Percentiles rank a stretch among this genome's conserved stretches.
Conservation (phyloP, 345 rosid genomes). For the Brassica nigra region DNA sequence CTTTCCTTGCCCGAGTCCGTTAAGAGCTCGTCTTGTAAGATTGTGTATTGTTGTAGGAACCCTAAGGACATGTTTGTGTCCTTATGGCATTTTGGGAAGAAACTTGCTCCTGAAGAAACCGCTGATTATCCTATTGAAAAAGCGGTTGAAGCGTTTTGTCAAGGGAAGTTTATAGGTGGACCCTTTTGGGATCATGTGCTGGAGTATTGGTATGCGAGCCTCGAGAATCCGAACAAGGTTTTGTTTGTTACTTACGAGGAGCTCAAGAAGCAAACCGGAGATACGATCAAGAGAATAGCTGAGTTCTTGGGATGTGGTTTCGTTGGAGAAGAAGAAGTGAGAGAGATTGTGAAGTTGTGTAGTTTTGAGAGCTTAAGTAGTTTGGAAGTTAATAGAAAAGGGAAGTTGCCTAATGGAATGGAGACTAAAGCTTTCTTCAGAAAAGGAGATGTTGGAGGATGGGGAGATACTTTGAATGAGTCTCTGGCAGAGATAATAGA, state of each 20-base stretch:
- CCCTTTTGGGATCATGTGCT: constrained; percentile 44
- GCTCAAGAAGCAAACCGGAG: constrained; percentile 7
- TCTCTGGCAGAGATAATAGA: constrained; percentile 19
- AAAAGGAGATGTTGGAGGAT: constrained; percentile 42
- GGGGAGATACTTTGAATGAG: constrained; percentile 39
- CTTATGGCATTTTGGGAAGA: constrained; percentile 59
- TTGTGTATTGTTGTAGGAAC: constrained; percentile 61
- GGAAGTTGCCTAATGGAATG: constrained; percentile 42
- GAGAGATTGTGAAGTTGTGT: constrained; percentile 30
- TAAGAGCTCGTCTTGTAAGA: constrained; percentile 44
- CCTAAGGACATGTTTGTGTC: constrained; percentile 64
- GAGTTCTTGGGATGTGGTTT: constrained; percentile 39
- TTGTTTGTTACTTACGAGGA: constrained; percentile 46
- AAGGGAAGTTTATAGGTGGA: constrained; percentile 46
- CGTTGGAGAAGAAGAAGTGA: constrained; percentile 20
- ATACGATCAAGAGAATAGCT: constrained; percentile 30
- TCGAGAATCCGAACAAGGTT: constrained; percentile 24
- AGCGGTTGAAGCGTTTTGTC: constrained; percentile 47
- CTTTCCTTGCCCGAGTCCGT: constrained; percentile 45
- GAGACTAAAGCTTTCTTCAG: constrained; percentile 33
- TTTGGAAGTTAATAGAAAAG: constrained; percentile 37
- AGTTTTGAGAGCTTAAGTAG: constrained; percentile 39
- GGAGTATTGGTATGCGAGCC: constrained; percentile 42
- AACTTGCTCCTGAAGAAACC: constrained; percentile 31
- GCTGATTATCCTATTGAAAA: constrained; percentile 42